Percentiles rank a stretch among this genome's conserved stretches.
Evolutionary conservation across 2,329 filamentous ascomycete genomes (phyloP).

Genomic region (Aspergillus fructus): DNA sequence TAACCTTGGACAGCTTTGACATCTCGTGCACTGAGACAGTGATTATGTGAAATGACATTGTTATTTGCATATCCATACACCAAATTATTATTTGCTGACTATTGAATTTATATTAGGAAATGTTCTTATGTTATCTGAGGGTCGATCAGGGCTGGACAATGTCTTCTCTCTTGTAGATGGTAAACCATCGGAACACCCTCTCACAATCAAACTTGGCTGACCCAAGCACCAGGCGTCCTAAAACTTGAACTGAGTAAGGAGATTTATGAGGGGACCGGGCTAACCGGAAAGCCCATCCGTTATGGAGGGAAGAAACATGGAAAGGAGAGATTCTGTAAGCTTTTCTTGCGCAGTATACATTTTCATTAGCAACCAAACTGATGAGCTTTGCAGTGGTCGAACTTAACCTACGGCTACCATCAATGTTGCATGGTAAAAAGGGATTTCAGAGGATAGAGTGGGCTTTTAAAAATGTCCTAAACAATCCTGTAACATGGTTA

Average conservation of each 20-base stretch:
- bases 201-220: constrained; percentile 3
- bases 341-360: not conserved
- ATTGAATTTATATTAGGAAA: constrained; percentile 56
- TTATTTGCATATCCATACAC: not conserved
- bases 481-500: constrained; percentile 69
- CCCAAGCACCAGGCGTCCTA: constrained; percentile 58
- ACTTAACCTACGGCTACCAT: constrained; percentile 68
- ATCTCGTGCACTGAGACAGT: not conserved
- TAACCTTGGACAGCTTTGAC: not conserved
- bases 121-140: constrained; percentile 80
- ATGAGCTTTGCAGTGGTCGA: constrained; percentile 62
- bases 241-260: constrained; percentile 77
- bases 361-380: constrained; percentile 7
- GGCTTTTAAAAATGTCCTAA: constrained; percentile 76
- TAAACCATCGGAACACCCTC: constrained; percentile 29
- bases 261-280: constrained; percentile 76
- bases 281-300: constrained; percentile 68
- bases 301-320: constrained; percentile 60
- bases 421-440: constrained; percentile 81
- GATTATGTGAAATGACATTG: not conserved
- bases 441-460: constrained; percentile 76
- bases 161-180: constrained; percentile 71
- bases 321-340: constrained; percentile 71
- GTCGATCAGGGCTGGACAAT: constrained; percentile 67
- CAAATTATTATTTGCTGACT: not conserved